Evolutionary conservation across 306 rosid species (phyloP).

Genomic region (Canavalia ensiformis): DNA sequence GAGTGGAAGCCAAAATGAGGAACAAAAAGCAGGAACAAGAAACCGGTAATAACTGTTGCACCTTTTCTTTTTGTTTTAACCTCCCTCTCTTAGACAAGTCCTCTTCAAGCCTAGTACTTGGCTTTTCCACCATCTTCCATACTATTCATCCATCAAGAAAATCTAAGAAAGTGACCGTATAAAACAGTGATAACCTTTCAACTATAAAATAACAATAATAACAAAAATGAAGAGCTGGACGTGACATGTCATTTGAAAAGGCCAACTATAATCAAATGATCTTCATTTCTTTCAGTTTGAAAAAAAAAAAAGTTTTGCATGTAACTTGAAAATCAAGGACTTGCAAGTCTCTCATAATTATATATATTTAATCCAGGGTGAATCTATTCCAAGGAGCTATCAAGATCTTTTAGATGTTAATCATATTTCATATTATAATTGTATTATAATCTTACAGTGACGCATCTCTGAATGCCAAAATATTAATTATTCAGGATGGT

Average conservation of each 20-base stretch:
- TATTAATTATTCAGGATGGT: neutral
- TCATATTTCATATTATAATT: neutral
- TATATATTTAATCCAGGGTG: neutral
- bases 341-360: conserved; percentile 2
- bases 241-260: conserved; percentile 34
- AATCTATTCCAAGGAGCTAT: neutral
- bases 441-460: neutral
- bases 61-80: conserved; percentile 4
- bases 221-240: conserved; percentile 40
- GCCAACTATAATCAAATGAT: conserved; percentile 42
- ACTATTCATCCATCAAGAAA: neutral
- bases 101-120: neutral
- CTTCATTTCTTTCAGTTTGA: conserved; percentile 4
- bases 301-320: neutral
- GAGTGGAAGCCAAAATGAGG: conserved; percentile 36
- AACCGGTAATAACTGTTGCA: conserved; percentile 10
- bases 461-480: neutral
- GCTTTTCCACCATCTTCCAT: conserved; percentile 40
- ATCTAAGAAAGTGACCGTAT: conserved; percentile 44
- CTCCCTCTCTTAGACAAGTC: conserved; percentile 1
- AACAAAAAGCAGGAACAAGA: conserved; percentile 51
- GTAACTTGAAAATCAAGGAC: neutral
- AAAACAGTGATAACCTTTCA: conserved; percentile 43
- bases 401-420: neutral
- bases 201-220: conserved; percentile 34